phyloP scores from a whole-genome alignment of 768 basidiomycete species.

The Inosperma sp. region DNA sequence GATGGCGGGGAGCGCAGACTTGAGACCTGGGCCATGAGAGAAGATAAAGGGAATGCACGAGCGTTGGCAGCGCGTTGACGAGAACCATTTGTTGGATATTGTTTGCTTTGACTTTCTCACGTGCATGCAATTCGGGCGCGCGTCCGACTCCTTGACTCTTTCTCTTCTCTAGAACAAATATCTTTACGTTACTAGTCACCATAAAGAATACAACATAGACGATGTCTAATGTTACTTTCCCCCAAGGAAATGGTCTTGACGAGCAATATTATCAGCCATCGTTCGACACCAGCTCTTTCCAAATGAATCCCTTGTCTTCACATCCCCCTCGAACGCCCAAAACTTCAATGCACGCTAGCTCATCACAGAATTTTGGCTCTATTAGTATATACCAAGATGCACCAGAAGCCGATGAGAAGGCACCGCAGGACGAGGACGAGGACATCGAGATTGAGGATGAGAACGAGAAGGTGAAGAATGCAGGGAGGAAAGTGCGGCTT shows the following conservation, averaged over 20 bases:
- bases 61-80: neutral
- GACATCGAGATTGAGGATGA: slow-evolving; percentile 50
- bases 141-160: neutral
- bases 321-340: slow-evolving; percentile 78
- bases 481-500: slow-evolving; percentile 44
- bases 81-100: slow-evolving; percentile 6
- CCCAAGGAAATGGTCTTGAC: slow-evolving; percentile 34
- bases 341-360: slow-evolving; percentile 40
- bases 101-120: slow-evolving; percentile 16
- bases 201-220: neutral
- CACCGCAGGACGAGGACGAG: too few relatives aligned
- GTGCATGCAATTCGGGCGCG: slow-evolving; percentile 7
- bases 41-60: neutral
- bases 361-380: slow-evolving; percentile 36
- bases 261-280: slow-evolving; percentile 51
- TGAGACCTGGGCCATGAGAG: slow-evolving; percentile 23
- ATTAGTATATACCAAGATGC: slow-evolving; percentile 42
- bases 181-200: neutral
- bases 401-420: slow-evolving; percentile 36
- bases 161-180: neutral
- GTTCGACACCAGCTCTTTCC: slow-evolving; percentile 63
- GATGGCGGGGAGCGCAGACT: slow-evolving; percentile 60
- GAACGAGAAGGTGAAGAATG: slow-evolving; percentile 40
- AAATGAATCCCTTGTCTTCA: slow-evolving; percentile 75
- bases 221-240: slow-evolving; percentile 74